Conservation (phyloP, 768 basidiomycete species). For the Pleurotus salmoneostramineus region DNA sequence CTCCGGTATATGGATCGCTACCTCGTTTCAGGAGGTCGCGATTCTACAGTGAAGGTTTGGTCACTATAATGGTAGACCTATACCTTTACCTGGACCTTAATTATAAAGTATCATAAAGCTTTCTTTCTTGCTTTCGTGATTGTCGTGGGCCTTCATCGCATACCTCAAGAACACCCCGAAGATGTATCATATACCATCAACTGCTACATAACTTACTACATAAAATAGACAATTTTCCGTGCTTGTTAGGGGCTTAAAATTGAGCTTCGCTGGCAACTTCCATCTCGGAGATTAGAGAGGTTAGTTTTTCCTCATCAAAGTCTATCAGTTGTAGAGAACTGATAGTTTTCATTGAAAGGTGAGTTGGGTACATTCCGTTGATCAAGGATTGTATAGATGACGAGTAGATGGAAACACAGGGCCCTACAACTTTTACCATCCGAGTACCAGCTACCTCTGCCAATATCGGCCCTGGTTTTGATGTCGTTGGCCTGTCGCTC, state of each 20-base stretch:
- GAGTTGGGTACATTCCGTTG: background rate
- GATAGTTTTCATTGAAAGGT: background rate
- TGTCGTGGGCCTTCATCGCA: background rate
- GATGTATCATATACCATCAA: background rate
- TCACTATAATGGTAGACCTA: slow-evolving; percentile 51
- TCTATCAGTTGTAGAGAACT: background rate
- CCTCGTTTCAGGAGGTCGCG: slow-evolving; percentile 85
- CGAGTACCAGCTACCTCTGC: slow-evolving; percentile 95
- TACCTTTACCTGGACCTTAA: background rate
- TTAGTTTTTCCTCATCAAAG: no score
- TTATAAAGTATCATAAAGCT: background rate
- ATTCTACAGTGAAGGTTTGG: slow-evolving; percentile 89
- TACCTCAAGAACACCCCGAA: background rate
- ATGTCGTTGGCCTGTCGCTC: slow-evolving; percentile 97
- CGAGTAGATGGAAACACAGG: slow-evolving; percentile 9
- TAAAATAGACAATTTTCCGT: background rate
- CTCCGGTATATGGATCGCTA: slow-evolving; percentile 97
- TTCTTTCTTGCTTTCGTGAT: background rate
- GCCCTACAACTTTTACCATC: slow-evolving; percentile 53
- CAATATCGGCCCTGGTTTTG: slow-evolving; percentile 98
- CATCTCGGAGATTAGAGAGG: no score
- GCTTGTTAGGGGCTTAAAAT: background rate
- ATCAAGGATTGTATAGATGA: background rate
- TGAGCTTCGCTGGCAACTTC: no score
- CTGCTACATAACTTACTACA: background rate